Evolutionary conservation across 2,329 filamentous ascomycete genomes (phyloP), one percentile per base, ranked within the genome.

Genomic region (Aspergillus eucalypticola): DNA sequence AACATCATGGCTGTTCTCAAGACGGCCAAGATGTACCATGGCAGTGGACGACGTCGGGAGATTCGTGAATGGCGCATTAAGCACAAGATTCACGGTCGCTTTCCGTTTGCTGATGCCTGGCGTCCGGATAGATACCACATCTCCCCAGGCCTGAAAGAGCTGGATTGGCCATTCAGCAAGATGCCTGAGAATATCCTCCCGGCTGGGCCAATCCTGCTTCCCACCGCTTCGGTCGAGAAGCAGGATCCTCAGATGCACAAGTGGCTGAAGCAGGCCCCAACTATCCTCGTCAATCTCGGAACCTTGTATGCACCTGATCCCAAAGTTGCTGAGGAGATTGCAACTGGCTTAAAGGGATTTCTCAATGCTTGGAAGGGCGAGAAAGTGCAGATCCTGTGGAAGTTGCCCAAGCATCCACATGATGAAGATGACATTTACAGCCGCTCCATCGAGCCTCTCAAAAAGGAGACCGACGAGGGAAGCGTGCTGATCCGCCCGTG

Each of bases 261-360:
- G 1, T 84, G 82, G 83, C 70, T 84, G 3, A 62, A 66, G 0
- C 65, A 69, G 2, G 74, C 71, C 0, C 78, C 79, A 2, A 83
- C 81, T 0, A 67, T 85, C 0, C 74, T 82, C n/a, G 73, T 84
- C 35, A 83, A 81, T 60, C 67, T 84, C 1, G 83, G 83, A 0
- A 80, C 80, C 0, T 71, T 77, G 3, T 68, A 72, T 50, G 66
- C 64, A 0, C 66, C 74, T 3, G 66, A 70, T 0, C 67, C 74
- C 3, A 66, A 71, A 0, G 72, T 78, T 50, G 78, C 77, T 0
- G 51, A 69, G 7, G 76, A 80, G 32, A 74, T 84, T 32, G 76
- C 78, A 0, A 50, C 44, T 0, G 77, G 76, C 0, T 39, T 84
- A 2, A 70, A 69, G 8, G 62, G 67, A 0, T 69, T 80, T 2